Conservation (phyloP, 2,329 filamentous ascomycete genomes). For the Penicillium sp. region DNA sequence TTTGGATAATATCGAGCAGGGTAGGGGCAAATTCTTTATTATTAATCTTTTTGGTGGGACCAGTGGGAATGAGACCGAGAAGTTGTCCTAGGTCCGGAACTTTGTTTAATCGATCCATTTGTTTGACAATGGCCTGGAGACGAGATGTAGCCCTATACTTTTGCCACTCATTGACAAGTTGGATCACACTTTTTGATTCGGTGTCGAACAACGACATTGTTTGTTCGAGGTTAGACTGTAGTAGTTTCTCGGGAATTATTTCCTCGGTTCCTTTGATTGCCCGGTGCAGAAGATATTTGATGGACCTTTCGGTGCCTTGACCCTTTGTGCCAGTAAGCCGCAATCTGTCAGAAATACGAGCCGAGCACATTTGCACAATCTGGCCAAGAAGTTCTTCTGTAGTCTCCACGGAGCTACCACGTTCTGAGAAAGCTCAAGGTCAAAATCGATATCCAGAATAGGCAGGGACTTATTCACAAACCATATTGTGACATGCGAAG, state of each 20-base stretch:
- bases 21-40: conserved; percentile 5
- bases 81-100: conserved; percentile 8
- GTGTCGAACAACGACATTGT: conserved; percentile 11
- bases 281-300: conserved; percentile 8
- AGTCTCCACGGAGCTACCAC: conserved; percentile 3
- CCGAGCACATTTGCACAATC: conserved; percentile 28
- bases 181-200: conserved; percentile 17
- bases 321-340: conserved; percentile 10
- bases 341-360: conserved; percentile 23
- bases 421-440: not conserved
- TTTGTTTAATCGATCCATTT: conserved; percentile 20
- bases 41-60: conserved; percentile 14
- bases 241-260: conserved; percentile 4
- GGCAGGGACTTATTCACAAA: not conserved
- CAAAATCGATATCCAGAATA: too few relatives aligned
- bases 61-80: conserved; percentile 15
- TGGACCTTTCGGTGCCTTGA: conserved; percentile 3
- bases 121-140: conserved; percentile 25
- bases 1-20: conserved; percentile 30
- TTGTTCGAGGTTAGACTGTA: conserved; percentile 9
- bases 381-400: conserved; percentile 17
- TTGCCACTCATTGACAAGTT: conserved; percentile 19
- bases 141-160: conserved; percentile 19
- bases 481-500: conserved; percentile 6
- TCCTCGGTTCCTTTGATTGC: conserved; percentile 1